Percentiles rank a stretch among this genome's conserved stretches.
Conservation (phyloP, 257 asterid genomes). For the Nyctanthes arbortristis region DNA sequence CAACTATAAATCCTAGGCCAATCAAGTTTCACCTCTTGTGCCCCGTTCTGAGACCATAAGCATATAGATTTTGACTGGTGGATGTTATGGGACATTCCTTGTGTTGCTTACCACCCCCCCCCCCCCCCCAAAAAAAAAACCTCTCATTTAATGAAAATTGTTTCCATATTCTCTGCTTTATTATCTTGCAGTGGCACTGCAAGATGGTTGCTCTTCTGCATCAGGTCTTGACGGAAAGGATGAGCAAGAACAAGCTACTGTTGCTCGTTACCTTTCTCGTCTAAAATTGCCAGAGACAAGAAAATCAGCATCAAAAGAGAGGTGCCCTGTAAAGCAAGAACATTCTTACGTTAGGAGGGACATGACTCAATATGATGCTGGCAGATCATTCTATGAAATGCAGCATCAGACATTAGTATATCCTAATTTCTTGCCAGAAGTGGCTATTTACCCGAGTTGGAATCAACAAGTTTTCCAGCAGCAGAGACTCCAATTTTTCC, state of each 20-base stretch:
- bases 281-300: conserved; percentile 21
- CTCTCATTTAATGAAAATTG: not conserved
- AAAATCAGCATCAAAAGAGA: not conserved
- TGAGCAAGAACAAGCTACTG: conserved; percentile 33
- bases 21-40: not conserved
- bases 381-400: conserved; percentile 18
- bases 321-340: not conserved
- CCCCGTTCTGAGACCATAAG: not conserved
- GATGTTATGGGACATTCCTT: not conserved
- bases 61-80: not conserved
- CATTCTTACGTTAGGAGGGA: conserved; percentile 3
- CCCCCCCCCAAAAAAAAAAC: too few species aligned
- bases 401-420: conserved; percentile 10
- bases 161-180: not conserved
- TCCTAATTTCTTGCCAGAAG: conserved; percentile 27
- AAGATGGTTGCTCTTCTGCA: conserved; percentile 12
- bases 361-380: conserved; percentile 2
- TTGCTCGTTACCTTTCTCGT: conserved; percentile 34
- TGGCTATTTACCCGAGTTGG: conserved; percentile 9
- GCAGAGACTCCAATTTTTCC: conserved; percentile 23
- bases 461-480: conserved; percentile 23
- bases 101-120: not conserved
- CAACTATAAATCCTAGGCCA: not conserved
- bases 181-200: conserved; percentile 25
- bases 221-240: conserved; percentile 24